phyloP scores from a whole-genome alignment of 164 flowering plant genomes.

The Malania oleifera region DNA sequence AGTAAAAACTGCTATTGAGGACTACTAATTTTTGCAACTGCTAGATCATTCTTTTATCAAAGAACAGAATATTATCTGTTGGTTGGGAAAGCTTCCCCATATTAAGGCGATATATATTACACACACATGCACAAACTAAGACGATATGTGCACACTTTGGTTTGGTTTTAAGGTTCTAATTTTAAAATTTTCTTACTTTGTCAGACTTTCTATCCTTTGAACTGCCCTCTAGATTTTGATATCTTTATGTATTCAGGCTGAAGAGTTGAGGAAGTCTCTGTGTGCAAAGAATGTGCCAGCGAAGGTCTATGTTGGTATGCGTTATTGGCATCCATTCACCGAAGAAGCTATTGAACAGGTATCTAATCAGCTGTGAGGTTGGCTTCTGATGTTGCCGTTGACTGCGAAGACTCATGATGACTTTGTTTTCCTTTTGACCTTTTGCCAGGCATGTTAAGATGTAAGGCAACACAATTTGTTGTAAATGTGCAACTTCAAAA shows the following conservation, averaged over 20 bases:
- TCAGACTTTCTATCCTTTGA: not conserved
- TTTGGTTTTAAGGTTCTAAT: not conserved
- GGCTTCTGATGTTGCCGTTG: not conserved
- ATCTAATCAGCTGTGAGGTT: not conserved
- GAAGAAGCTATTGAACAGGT: slow-evolving; percentile 97
- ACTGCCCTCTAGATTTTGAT: not conserved
- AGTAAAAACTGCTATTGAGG: too few relatives aligned
- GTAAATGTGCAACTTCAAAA: too few relatives aligned
- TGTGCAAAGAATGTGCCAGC: slow-evolving; percentile 81
- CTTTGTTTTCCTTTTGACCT: not conserved
- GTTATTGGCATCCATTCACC: slow-evolving; percentile 99
- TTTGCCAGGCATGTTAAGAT: too few relatives aligned
- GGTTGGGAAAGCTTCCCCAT: too few relatives aligned
- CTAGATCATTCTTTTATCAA: too few relatives aligned
- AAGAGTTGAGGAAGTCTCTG: slow-evolving; percentile 78
- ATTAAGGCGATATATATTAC: too few relatives aligned
- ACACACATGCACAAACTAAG: too few relatives aligned
- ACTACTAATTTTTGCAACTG: too few relatives aligned
- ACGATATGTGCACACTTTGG: too few relatives aligned
- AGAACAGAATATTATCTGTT: too few relatives aligned
- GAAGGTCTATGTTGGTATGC: slow-evolving; percentile 97
- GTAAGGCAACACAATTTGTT: too few relatives aligned
- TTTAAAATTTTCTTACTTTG: not conserved
- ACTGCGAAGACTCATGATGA: not conserved
- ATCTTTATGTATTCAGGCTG: slow-evolving; percentile 48